Base-by-base conservation (phyloP, 768 basidiomycete genomes). In the Suillus americanus region DNA sequence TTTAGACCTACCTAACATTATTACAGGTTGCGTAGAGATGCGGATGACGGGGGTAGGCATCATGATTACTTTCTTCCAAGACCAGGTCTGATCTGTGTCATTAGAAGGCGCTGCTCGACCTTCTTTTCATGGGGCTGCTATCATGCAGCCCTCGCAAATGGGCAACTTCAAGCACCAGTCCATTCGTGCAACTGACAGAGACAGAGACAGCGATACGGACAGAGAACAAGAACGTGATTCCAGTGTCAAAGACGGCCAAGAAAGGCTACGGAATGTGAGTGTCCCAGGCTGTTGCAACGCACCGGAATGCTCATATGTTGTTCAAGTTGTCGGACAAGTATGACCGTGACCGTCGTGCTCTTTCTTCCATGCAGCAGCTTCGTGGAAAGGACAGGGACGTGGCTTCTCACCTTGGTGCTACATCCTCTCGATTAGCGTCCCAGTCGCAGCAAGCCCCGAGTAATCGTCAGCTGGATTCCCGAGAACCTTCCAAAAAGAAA, bases 131-230 rank as follows among this genome's bases (percentile, higher is more conserved):
- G 83, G 91, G 14, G 81, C 76, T 16, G 67, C 76, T 25, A 70
- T 90, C 57, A 85, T 90, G 30, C 92, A 95, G 70, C 91, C 92
- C 33, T 92, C 93, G 41, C 92, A 94, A 78, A 95, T 95, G 93
- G 93, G 93, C 56, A 94, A 93, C 73, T 95, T 95, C 76, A 91
- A 92, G 73, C 93, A 94, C 71, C 93, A 95, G 69, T 92, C 92
- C 13, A 77, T 89, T 69, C 90, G 91, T 61, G 80, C 85, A 18
- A 81, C 79, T 50, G 90, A 91, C 74, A 84, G 88, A 45, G 83
- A 84, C 62, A 79, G 82, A 57, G 86, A 78, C 53, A 73, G 70
- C 61, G 75, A 86, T 25, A 72, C 74, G 9, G 88, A 83, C 64
- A 78, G 75, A 63, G 83, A 84, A 35, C 77, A 80, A 61, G 84